These are phyloP conservation scores for Diplodia seriata DNA, from an alignment of 2,329 filamentous ascomycete genomes.

Conservation along the genomic window DNA sequence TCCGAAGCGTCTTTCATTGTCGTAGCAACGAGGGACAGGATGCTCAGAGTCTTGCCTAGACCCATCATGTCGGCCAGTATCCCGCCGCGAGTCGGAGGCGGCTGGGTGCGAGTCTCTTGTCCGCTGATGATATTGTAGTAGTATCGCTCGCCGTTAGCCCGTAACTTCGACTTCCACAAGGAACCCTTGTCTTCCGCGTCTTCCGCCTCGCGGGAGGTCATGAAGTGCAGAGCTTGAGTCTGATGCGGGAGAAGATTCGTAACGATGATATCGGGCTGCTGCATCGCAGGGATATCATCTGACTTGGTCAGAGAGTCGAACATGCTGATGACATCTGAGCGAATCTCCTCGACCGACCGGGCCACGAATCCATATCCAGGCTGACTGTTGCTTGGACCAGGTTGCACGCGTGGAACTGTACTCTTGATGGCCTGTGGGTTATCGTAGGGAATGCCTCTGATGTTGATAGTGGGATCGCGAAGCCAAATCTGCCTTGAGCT, in stretches of 20 bases:
- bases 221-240: constrained; percentile 87
- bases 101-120: constrained; percentile 43
- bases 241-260: constrained; percentile 79
- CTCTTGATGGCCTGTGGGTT: constrained; percentile 34
- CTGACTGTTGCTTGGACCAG: constrained; percentile 1
- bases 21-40: constrained; percentile 74
- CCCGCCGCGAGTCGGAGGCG: constrained; percentile 50
- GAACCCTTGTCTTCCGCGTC: constrained; percentile 69
- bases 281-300: constrained; percentile 76
- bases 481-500: constrained; percentile 67
- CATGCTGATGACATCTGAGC: constrained; percentile 81
- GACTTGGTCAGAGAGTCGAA: constrained; percentile 83
- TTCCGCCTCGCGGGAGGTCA: constrained; percentile 77
- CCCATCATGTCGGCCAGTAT: constrained; percentile 61
- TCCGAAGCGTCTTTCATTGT: constrained; percentile 67
- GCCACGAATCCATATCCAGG: constrained; percentile 44
- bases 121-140: constrained; percentile 90
- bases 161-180: constrained; percentile 74
- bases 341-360: constrained; percentile 84
- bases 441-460: constrained; percentile 69
- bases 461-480: constrained; percentile 64
- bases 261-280: constrained; percentile 70
- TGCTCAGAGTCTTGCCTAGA: constrained; percentile 69
- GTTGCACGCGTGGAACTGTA: constrained; percentile 14
- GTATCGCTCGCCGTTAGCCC: constrained; percentile 63